A percentile compares a stretch with the other conserved stretches of the same genome.
Evolutionary conservation across 2,329 filamentous ascomycete genomes (phyloP).

Genomic region (Neophaeococcomyces aloes): DNA sequence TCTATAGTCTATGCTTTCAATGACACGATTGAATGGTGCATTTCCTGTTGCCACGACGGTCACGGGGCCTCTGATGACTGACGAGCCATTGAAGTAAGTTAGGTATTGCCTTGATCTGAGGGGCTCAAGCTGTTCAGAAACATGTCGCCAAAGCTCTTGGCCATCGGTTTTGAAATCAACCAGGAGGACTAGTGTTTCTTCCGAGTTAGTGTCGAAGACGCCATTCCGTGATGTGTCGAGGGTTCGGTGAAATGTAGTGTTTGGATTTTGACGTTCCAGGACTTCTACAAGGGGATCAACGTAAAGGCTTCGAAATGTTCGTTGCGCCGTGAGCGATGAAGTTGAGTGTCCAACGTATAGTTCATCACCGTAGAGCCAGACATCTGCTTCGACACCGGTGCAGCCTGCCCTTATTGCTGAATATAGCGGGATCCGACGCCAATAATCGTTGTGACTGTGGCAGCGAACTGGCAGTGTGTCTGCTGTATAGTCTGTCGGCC

Average conservation of each 20-base stretch:
- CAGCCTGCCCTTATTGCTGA: slow-evolving; percentile 45
- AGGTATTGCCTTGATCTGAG: slow-evolving; percentile 41
- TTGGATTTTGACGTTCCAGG: slow-evolving; percentile 39
- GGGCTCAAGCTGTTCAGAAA: slow-evolving; percentile 32
- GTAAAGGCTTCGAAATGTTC: slow-evolving; percentile 43
- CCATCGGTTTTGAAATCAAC: slow-evolving; percentile 41
- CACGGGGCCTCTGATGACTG: slow-evolving; percentile 31
- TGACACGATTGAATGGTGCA: slow-evolving; percentile 38
- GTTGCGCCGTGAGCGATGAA: slow-evolving; percentile 34
- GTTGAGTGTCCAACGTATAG: slow-evolving; percentile 46
- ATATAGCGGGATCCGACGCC: slow-evolving; percentile 43
- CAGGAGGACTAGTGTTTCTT: slow-evolving; percentile 41
- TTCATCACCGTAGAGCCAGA: slow-evolving; percentile 41
- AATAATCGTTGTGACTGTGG: slow-evolving; percentile 52
- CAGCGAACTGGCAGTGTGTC: slow-evolving; percentile 40
- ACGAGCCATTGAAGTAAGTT: slow-evolving; percentile 39
- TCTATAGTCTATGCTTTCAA: slow-evolving; percentile 34
- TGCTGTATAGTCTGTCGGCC: slow-evolving; percentile 41
- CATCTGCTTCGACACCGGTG: slow-evolving; percentile 46
- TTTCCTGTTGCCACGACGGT: slow-evolving; percentile 46
- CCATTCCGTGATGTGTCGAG: slow-evolving; percentile 26
- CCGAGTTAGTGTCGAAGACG: slow-evolving; percentile 40
- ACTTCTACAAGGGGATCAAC: slow-evolving; percentile 41
- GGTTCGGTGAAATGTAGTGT: slow-evolving; percentile 26
- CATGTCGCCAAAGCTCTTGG: slow-evolving; percentile 27